A percentile compares a stretch with the other conserved stretches of the same genome.
Evolutionary conservation across 352 stramenopile genomes (phyloP).

Genomic region (Globisporangium emineosum): DNA sequence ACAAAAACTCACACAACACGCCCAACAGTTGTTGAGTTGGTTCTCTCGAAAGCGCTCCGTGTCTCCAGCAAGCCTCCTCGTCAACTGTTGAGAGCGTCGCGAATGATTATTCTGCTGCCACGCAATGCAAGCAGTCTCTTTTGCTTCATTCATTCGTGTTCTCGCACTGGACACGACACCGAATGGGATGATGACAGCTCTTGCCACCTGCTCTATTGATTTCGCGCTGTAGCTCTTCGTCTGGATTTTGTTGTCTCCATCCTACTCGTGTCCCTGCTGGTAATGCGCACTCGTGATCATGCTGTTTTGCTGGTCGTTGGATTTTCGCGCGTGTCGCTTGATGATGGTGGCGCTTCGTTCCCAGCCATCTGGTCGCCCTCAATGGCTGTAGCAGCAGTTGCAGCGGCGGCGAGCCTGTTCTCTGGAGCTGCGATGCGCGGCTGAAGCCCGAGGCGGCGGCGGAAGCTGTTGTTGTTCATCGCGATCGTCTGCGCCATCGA

Average conservation of each 20-base stretch:
- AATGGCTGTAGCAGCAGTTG: background rate
- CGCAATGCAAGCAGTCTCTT: background rate
- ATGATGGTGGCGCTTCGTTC: background rate
- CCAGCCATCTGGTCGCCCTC: background rate
- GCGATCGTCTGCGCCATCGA: conserved; percentile 55
- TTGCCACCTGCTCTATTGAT: conserved; percentile 1
- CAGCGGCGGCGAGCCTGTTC: conserved; percentile 1
- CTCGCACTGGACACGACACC: background rate
- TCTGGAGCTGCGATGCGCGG: conserved; percentile 30
- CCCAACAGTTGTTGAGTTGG: background rate
- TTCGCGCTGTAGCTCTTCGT: background rate
- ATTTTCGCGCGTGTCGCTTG: conserved; percentile 10
- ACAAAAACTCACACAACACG: background rate
- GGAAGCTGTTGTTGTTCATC: conserved; percentile 71
- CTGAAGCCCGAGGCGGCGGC: conserved; percentile 46
- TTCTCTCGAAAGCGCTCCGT: too few species aligned
- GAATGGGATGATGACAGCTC: background rate
- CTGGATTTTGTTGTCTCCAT: background rate
- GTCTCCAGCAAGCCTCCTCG: background rate
- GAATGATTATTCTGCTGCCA: conserved; percentile 1
- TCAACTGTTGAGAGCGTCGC: background rate
- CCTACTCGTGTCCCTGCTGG: background rate
- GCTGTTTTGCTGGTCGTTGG: conserved; percentile 1
- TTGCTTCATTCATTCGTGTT: background rate
- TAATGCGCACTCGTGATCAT: background rate